Conservation (phyloP, 2,329 filamentous ascomycete species). For the Fusarium sp. region DNA sequence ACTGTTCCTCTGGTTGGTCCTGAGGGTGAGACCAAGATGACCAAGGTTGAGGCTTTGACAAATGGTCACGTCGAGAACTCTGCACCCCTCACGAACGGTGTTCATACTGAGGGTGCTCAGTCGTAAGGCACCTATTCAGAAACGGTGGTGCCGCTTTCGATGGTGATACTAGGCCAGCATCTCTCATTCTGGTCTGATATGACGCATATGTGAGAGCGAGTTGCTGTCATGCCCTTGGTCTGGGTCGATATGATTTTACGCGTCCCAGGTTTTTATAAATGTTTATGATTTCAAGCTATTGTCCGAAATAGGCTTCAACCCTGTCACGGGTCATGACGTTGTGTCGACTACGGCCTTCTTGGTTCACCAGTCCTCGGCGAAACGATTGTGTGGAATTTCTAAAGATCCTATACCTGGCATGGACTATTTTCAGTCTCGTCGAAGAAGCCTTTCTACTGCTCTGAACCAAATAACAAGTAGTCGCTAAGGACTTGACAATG, state of each 20-base stretch:
- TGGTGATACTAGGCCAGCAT: slow-evolving; percentile 12
- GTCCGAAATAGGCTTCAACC: slow-evolving; percentile 23
- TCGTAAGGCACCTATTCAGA: slow-evolving; percentile 29
- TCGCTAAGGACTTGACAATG: slow-evolving; percentile 18
- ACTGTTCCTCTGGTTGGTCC: slow-evolving; percentile 33
- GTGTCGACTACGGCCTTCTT: slow-evolving; percentile 37
- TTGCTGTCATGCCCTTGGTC: slow-evolving; percentile 24
- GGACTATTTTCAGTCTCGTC: slow-evolving; percentile 26
- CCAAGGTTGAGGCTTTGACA: slow-evolving; percentile 28
- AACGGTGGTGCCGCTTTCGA: slow-evolving; percentile 14
- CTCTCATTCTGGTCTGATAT: slow-evolving; percentile 4
- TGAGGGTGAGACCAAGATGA: slow-evolving; percentile 25
- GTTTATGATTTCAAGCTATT: slow-evolving; percentile 42
- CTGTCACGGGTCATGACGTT: slow-evolving; percentile 39
- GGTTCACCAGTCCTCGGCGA: slow-evolving; percentile 25
- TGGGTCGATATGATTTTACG: slow-evolving; percentile 38
- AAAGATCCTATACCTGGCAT: slow-evolving; percentile 23
- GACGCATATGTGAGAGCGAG: slow-evolving; percentile 21
- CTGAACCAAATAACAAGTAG: slow-evolving; percentile 23
- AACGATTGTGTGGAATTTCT: slow-evolving; percentile 39
- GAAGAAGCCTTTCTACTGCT: slow-evolving; percentile 24
- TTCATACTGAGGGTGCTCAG: slow-evolving; percentile 46
- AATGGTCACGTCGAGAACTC: slow-evolving; percentile 45
- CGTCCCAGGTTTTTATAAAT: slow-evolving; percentile 39
- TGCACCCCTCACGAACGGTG: slow-evolving; percentile 49